These are phyloP conservation scores for Dactylellina drechsleri DNA, from an alignment of 2,329 filamentous ascomycete genomes.

Conservation along the genomic window DNA sequence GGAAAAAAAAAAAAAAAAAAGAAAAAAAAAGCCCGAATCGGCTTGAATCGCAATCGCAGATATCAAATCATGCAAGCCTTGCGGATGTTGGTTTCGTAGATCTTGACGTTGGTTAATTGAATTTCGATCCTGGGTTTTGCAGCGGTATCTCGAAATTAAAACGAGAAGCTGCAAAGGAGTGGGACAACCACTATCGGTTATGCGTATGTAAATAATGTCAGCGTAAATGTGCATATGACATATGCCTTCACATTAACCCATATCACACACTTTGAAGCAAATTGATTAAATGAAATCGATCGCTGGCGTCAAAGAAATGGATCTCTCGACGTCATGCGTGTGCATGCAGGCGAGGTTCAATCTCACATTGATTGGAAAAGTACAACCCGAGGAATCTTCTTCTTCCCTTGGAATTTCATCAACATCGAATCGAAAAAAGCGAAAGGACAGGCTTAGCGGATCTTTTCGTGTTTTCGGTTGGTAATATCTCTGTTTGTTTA, in stretches of 20 bases:
- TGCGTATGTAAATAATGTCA: constrained; percentile 11
- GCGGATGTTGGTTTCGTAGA: constrained; percentile 11
- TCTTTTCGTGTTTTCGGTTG: constrained; percentile 30
- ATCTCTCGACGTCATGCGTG: constrained; percentile 22
- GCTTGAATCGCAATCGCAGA: constrained; percentile 1
- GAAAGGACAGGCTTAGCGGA: constrained; percentile 19
- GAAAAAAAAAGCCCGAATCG: background rate
- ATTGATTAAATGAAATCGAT: no score
- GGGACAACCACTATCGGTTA: constrained; percentile 8
- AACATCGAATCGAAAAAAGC: background rate
- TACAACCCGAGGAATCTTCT: constrained; percentile 33
- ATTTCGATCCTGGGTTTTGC: constrained; percentile 31
- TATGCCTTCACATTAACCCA: background rate
- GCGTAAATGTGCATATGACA: background rate
- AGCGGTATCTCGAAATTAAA: constrained; percentile 9
- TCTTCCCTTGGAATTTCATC: constrained; percentile 36
- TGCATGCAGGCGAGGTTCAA: constrained; percentile 13
- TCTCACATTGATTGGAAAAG: constrained; percentile 21
- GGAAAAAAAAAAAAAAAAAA: background rate
- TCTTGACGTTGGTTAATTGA: constrained; percentile 14
- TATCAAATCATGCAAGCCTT: constrained; percentile 7
- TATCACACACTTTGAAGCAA: background rate
- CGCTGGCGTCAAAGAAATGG: background rate
- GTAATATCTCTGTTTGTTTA: constrained; percentile 18
- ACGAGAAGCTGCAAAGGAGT: background rate